A percentile compares a stretch with the other conserved stretches of the same genome.
Conservation (phyloP, 345 rosid species). For the Lumnitzera racemosa region DNA sequence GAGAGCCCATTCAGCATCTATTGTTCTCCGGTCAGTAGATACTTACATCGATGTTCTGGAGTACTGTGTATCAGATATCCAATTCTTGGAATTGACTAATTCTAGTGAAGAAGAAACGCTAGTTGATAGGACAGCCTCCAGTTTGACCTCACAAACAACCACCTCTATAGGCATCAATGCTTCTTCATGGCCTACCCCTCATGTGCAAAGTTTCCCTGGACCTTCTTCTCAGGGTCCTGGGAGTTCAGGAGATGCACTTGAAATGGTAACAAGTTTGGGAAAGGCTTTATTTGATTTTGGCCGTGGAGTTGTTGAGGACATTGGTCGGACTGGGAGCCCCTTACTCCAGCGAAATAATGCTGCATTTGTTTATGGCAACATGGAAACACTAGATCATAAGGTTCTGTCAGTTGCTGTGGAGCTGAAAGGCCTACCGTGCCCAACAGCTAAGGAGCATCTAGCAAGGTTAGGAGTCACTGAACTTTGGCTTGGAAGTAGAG, state of each 20-base stretch:
- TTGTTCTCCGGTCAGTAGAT: slow-evolving; percentile 75
- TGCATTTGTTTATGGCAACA: slow-evolving; percentile 23
- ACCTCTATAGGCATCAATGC: slow-evolving; percentile 29
- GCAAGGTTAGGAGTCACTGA: slow-evolving; percentile 59
- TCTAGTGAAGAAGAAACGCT: slow-evolving; percentile 19
- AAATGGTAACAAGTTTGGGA: slow-evolving; percentile 86
- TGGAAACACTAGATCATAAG: slow-evolving; percentile 36
- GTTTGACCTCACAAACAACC: slow-evolving; percentile 12
- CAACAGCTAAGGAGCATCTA: slow-evolving; percentile 69
- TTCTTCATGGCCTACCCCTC: slow-evolving; percentile 24
- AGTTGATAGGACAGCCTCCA: slow-evolving; percentile 17
- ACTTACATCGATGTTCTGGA: slow-evolving; percentile 85
- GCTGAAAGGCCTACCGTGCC: slow-evolving; percentile 78
- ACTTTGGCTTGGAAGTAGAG: slow-evolving; percentile 80
- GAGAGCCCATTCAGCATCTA: slow-evolving; percentile 48
- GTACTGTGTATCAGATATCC: slow-evolving; percentile 83
- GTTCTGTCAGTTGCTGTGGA: slow-evolving; percentile 44
- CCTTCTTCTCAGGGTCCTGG: slow-evolving; percentile 34
- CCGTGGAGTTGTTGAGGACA: slow-evolving; percentile 85
- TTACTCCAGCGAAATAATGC: slow-evolving; percentile 23
- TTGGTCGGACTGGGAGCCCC: slow-evolving; percentile 63
- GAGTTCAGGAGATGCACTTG: slow-evolving; percentile 91
- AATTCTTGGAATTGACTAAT: slow-evolving; percentile 34
- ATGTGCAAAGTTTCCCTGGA: slow-evolving; percentile 18
- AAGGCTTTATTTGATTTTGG: slow-evolving; percentile 92